A percentile compares a stretch with the other conserved stretches of the same genome.
These are phyloP conservation scores for Zoysia pacifica DNA, from an alignment of 176 grass and related monocot genomes.

Conservation along the genomic window DNA sequence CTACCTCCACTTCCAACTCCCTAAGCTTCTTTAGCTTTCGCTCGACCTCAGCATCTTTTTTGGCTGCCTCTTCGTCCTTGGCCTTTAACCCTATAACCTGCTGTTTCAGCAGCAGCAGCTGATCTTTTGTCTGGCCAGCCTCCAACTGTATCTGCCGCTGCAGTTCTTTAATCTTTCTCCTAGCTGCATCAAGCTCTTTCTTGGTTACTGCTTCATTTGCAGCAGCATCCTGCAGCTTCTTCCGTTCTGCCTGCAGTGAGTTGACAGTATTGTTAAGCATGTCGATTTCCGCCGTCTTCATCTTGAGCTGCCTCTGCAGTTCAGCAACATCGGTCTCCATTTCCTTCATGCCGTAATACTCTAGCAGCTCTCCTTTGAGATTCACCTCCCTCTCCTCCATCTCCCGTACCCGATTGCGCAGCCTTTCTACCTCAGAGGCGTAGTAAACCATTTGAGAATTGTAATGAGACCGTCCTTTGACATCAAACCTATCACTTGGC, in stretches of 20 bases:
- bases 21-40: conserved; percentile 80
- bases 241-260: conserved; percentile 70
- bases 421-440: conserved; percentile 58
- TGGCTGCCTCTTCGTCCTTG: conserved; percentile 72
- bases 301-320: conserved; percentile 90
- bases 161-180: conserved; percentile 83
- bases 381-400: conserved; percentile 89
- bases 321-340: conserved; percentile 72
- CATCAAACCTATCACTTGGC: conserved; percentile 66
- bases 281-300: conserved; percentile 69
- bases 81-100: conserved; percentile 72
- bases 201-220: conserved; percentile 23
- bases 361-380: conserved; percentile 73
- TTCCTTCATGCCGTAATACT: conserved; percentile 96
- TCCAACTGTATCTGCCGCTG: conserved; percentile 82
- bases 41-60: conserved; percentile 71
- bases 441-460: conserved; percentile 58
- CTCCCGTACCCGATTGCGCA: conserved; percentile 59
- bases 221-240: conserved; percentile 73
- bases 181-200: conserved; percentile 62
- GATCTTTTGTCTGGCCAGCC: conserved; percentile 72
- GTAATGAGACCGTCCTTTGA: conserved; percentile 60
- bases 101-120: conserved; percentile 86
- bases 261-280: conserved; percentile 76
- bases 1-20: conserved; percentile 75